Evolutionary conservation across 2,329 filamentous ascomycete species (phyloP).

Genomic region (Monilinia laxa): DNA sequence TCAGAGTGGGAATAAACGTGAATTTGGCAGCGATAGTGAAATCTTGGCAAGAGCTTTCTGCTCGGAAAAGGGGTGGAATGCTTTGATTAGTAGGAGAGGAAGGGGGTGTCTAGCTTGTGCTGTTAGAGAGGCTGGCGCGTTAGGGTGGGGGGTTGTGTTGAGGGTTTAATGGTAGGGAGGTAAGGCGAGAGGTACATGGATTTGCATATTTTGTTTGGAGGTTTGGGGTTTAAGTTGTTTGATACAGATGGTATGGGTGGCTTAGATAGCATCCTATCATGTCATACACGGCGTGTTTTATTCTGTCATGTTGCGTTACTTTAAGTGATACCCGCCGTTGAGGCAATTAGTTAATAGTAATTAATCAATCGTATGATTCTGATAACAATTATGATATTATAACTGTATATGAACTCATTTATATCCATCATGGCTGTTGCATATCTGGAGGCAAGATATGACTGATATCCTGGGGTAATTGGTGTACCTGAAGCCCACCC

Average conservation of each 20-base stretch:
- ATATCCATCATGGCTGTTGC: neutral
- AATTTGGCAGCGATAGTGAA: constrained; percentile 61
- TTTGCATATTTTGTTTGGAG: neutral
- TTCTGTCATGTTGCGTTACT: neutral
- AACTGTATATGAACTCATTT: neutral
- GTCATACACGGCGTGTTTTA: neutral
- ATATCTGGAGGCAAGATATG: neutral
- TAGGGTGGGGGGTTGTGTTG: constrained; percentile 54
- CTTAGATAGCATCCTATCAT: neutral
- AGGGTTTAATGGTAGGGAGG: constrained; percentile 25
- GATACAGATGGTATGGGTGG: neutral
- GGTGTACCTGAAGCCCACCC: no score
- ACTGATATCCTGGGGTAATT: no score
- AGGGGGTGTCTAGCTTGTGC: constrained; percentile 72
- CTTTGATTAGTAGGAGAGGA: constrained; percentile 64
- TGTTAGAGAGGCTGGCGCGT: constrained; percentile 69
- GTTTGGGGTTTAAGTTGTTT: neutral
- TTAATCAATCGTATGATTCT: neutral
- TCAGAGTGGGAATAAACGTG: constrained; percentile 12
- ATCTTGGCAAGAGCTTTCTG: constrained; percentile 71
- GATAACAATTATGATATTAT: neutral
- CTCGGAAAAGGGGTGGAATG: constrained; percentile 72
- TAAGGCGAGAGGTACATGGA: neutral
- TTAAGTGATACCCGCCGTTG: constrained; percentile 23
- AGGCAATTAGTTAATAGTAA: constrained; percentile 17